Evolutionary conservation across 192 early-diverging fungal species (phyloP).

Genomic region (Backusella luteola): DNA sequence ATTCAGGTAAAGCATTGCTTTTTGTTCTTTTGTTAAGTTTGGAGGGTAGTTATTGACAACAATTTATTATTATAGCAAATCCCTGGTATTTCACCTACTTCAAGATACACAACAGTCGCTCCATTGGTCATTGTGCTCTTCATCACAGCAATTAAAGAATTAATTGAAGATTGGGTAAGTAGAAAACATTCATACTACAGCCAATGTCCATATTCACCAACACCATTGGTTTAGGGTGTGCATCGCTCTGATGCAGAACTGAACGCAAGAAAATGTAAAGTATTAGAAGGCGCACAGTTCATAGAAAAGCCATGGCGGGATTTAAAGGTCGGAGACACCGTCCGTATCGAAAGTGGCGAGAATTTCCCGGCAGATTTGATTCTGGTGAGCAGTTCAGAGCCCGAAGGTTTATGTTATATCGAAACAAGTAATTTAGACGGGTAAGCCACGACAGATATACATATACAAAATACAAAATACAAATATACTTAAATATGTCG

Average conservation of each 20-base stretch:
- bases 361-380: slow-evolving; percentile 93
- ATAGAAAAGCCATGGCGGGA: slow-evolving; percentile 76
- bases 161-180: slow-evolving; percentile 83
- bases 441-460: slow-evolving; percentile 35
- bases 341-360: slow-evolving; percentile 84
- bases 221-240: slow-evolving; percentile 7
- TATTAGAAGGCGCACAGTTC: slow-evolving; percentile 65
- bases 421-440: slow-evolving; percentile 98
- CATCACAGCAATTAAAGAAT: slow-evolving; percentile 91
- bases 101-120: slow-evolving; percentile 83
- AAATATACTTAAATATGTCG: too few species aligned
- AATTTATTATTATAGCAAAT: slow-evolving; percentile 74
- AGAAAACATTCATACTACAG: background rate
- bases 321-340: slow-evolving; percentile 89
- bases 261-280: slow-evolving; percentile 63
- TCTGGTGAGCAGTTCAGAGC: slow-evolving; percentile 86
- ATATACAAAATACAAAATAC: too few species aligned
- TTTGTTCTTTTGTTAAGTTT: background rate
- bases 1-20: slow-evolving; percentile 68
- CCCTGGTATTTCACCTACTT: slow-evolving; percentile 89
- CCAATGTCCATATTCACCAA: background rate
- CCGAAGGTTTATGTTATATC: slow-evolving; percentile 95
- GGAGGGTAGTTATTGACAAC: background rate
- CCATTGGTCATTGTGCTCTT: slow-evolving; percentile 83
- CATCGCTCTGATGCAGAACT: slow-evolving; percentile 74